These are phyloP conservation scores for Plantago lanceolata DNA, from an alignment of 305 asterid species.

Conservation along the genomic window DNA sequence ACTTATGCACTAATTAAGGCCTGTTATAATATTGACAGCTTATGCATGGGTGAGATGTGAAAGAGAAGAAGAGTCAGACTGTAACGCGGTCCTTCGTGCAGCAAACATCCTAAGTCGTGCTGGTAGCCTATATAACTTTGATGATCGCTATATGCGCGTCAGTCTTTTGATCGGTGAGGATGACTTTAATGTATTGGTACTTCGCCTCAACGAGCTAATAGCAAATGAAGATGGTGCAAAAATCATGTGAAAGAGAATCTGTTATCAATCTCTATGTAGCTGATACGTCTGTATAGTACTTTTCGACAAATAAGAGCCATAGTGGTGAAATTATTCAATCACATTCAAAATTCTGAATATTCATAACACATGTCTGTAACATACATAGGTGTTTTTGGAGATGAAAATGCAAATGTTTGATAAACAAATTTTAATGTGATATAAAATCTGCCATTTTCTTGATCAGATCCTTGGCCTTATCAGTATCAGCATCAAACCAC, in stretches of 20 bases:
- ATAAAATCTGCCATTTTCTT: constrained; percentile 25
- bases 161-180: constrained; percentile 42
- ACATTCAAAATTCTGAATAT: no score
- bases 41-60: constrained; percentile 71
- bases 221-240: constrained; percentile 20
- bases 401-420: not conserved
- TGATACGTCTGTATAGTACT: no score
- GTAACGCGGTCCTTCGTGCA: constrained; percentile 28
- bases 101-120: constrained; percentile 42
- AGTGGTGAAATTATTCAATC: no score
- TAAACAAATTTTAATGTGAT: constrained; percentile 3
- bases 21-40: constrained; percentile 32
- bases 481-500: not conserved
- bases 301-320: not conserved
- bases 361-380: no score
- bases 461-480: constrained; percentile 26
- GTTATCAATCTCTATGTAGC: constrained; percentile 1
- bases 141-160: constrained; percentile 37
- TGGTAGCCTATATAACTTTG: constrained; percentile 27
- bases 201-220: constrained; percentile 28
- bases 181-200: constrained; percentile 38
- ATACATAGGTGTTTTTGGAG: no score
- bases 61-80: constrained; percentile 46
- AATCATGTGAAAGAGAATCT: constrained; percentile 2
- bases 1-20: not conserved